phyloP scores from a whole-genome alignment of 148 eudicot genomes.

The Suaeda aralocaspica region DNA sequence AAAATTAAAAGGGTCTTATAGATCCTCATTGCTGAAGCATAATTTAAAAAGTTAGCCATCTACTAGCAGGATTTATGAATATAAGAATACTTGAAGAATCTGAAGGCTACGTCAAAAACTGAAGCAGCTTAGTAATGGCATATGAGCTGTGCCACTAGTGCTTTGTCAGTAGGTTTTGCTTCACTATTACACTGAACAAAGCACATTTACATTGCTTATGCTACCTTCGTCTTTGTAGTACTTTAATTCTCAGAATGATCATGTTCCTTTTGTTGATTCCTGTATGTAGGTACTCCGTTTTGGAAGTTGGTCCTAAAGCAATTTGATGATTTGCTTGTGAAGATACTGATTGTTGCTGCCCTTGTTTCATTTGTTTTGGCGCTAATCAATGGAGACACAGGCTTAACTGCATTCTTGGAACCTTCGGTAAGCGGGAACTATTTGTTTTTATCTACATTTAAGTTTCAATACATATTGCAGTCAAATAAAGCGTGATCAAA shows the following conservation, averaged over 20 bases:
- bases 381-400: slow-evolving; percentile 89
- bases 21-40: no score
- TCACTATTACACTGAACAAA: not conserved
- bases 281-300: slow-evolving; percentile 83
- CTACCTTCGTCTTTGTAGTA: not conserved
- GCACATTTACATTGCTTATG: not conserved
- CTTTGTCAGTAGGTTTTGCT: not conserved
- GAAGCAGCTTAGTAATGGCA: not conserved
- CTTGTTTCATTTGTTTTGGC: slow-evolving; percentile 86
- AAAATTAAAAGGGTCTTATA: no score
- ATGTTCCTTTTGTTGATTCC: slow-evolving; percentile 6
- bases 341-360: slow-evolving; percentile 95
- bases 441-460: not conserved
- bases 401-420: slow-evolving; percentile 92
- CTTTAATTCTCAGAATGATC: not conserved
- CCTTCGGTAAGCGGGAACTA: slow-evolving; percentile 67
- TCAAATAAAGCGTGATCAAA: no score
- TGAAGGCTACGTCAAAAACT: not conserved
- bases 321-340: slow-evolving; percentile 95
- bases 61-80: not conserved
- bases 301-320: slow-evolving; percentile 97
- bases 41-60: not conserved
- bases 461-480: not conserved
- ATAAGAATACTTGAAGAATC: not conserved
- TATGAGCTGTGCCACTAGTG: not conserved